phyloP scores from a whole-genome alignment of 441 rosid species.

The Populus trichocarpa region DNA sequence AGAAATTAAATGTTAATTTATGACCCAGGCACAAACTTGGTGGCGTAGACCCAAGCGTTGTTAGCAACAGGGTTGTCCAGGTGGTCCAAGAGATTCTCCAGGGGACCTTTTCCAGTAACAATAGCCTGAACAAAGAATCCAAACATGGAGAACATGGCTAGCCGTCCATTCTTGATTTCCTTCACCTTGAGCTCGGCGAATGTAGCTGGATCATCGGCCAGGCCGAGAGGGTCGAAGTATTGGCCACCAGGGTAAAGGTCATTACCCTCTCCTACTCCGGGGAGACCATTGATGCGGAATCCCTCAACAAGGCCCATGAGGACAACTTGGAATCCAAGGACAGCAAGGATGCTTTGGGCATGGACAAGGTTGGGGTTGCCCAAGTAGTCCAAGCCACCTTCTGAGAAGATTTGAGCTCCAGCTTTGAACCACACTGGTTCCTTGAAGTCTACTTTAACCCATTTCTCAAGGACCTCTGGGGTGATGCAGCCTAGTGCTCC shows the following conservation, averaged over 20 bases:
- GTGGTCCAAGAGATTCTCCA: conserved; percentile 88
- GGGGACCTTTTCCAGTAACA: conserved; percentile 94
- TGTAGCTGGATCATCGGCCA: conserved; percentile 74
- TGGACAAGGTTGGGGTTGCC: conserved; percentile 96
- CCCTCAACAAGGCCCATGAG: conserved; percentile 94
- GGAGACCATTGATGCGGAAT: conserved; percentile 86
- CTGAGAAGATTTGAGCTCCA: conserved; percentile 92
- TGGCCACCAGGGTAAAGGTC: conserved; percentile 93
- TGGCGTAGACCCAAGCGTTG: conserved; percentile 94
- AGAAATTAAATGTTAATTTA: conserved; percentile 25
- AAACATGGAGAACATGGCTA: conserved; percentile 98
- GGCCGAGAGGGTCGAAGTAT: conserved; percentile 87
- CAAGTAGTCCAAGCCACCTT: conserved; percentile 92
- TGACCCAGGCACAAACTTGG: conserved; percentile 83
- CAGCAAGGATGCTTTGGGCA: conserved; percentile 92
- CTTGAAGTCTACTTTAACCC: conserved; percentile 83
- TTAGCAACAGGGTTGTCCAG: conserved; percentile 90
- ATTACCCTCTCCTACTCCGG: conserved; percentile 89
- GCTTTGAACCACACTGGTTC: conserved; percentile 98
- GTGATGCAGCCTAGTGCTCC: conserved; percentile 94
- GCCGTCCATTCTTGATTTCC: conserved; percentile 90
- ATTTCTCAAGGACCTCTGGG: conserved; percentile 85
- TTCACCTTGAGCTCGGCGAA: conserved; percentile 96
- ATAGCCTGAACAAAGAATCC: conserved; percentile 96
- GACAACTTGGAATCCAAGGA: conserved; percentile 78